These are phyloP conservation scores for Fusarium incarnatum DNA, from an alignment of 2,329 filamentous ascomycete genomes.

Conservation along the genomic window DNA sequence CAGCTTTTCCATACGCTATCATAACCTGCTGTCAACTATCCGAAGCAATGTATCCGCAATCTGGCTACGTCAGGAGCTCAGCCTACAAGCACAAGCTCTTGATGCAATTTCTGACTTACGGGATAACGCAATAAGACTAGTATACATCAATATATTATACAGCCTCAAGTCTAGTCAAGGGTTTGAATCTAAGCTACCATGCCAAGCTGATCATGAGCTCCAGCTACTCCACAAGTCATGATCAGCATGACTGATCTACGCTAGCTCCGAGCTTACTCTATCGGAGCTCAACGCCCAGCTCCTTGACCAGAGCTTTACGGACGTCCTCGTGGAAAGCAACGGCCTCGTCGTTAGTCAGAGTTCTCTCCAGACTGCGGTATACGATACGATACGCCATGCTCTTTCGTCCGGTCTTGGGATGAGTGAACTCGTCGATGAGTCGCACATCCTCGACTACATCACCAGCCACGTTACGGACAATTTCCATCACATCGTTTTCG, in stretches of 20 bases:
- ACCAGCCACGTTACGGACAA: slow-evolving; percentile 84
- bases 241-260: slow-evolving; percentile 34
- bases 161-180: slow-evolving; percentile 21
- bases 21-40: slow-evolving; percentile 4
- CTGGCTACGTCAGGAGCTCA: slow-evolving; percentile 17
- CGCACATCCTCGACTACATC: slow-evolving; percentile 89
- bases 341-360: slow-evolving; percentile 84
- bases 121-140: slow-evolving; percentile 23
- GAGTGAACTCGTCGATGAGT: slow-evolving; percentile 86
- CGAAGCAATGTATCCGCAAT: not conserved
- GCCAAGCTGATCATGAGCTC: slow-evolving; percentile 32
- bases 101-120: slow-evolving; percentile 6
- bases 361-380: slow-evolving; percentile 92
- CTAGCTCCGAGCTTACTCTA: slow-evolving; percentile 33
- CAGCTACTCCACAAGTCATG: slow-evolving; percentile 38
- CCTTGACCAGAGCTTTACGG: slow-evolving; percentile 70
- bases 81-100: not conserved
- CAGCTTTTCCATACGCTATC: slow-evolving; percentile 5
- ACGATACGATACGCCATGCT: slow-evolving; percentile 94
- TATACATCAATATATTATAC: slow-evolving; percentile 30
- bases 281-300: slow-evolving; percentile 77
- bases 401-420: slow-evolving; percentile 84
- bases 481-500: slow-evolving; percentile 97
- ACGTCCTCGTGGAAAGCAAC: slow-evolving; percentile 81
- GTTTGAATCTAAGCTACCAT: slow-evolving; percentile 21